A percentile compares a stretch with the other conserved stretches of the same genome.
These are phyloP conservation scores for Nicotiana undulata DNA, from an alignment of 257 asterid genomes.

Conservation along the genomic window DNA sequence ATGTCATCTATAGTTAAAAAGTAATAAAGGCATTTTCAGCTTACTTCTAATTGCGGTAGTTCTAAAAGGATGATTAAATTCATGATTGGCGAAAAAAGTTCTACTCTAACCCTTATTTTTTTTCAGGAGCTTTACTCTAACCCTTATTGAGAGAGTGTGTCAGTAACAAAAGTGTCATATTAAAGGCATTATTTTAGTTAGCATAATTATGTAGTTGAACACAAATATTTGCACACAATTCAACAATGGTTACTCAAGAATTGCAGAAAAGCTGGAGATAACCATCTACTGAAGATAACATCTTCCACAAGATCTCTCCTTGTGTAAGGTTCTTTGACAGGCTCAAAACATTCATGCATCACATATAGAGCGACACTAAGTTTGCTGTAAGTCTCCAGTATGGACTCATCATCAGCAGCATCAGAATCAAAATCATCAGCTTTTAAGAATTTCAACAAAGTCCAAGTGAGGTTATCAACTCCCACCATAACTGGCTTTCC, in stretches of 20 bases:
- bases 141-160: not conserved
- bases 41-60: not conserved
- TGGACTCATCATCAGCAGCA: constrained; percentile 25
- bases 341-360: constrained; percentile 84
- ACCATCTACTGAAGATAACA: constrained; percentile 63
- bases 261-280: constrained; percentile 10
- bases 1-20: not conserved
- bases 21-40: not conserved
- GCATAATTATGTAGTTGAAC: not conserved
- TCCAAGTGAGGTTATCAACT: constrained; percentile 51
- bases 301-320: constrained; percentile 66
- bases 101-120: not conserved
- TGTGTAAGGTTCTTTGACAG: constrained; percentile 60
- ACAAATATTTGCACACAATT: not conserved
- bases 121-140: not conserved
- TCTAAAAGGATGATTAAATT: not conserved
- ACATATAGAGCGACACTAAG: constrained; percentile 58
- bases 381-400: constrained; percentile 45
- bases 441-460: constrained; percentile 43
- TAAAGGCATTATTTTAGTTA: not conserved
- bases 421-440: constrained; percentile 20
- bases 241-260: not conserved
- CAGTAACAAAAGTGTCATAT: not conserved
- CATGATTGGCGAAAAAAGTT: not conserved
- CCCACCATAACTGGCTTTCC: constrained; percentile 52